phyloP scores from a whole-genome alignment of 2,329 filamentous ascomycete genomes.

The Xylaria digitata region DNA sequence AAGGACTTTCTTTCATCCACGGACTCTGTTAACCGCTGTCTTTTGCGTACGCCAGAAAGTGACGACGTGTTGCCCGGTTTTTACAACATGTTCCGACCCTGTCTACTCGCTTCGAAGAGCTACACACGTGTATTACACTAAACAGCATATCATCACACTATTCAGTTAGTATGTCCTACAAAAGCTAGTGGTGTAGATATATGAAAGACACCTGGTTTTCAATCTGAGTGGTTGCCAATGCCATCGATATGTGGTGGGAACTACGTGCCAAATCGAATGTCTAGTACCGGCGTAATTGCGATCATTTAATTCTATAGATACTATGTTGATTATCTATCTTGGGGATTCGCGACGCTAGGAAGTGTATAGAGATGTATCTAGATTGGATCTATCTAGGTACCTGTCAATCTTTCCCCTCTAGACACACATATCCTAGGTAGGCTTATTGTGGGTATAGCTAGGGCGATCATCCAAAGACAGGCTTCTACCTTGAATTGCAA shows the following conservation, averaged over 20 bases:
- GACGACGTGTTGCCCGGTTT: constrained; percentile 6
- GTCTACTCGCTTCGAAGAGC: not conserved
- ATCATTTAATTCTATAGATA: constrained; percentile 10
- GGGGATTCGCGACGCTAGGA: not conserved
- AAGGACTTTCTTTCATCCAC: constrained; percentile 17
- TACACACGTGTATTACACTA: not conserved
- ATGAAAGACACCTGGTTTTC: constrained; percentile 6
- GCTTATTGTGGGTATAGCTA: not conserved
- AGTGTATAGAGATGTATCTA: not conserved
- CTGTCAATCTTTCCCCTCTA: not conserved
- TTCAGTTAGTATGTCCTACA: not conserved
- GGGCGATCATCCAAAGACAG: not conserved
- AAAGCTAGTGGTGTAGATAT: constrained; percentile 13
- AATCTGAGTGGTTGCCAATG: constrained; percentile 12
- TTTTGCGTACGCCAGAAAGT: constrained; percentile 6
- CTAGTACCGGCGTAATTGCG: constrained; percentile 6
- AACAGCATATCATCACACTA: not conserved
- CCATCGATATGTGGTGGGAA: constrained; percentile 16
- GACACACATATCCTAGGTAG: not conserved
- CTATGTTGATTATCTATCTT: constrained; percentile 11
- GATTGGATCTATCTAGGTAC: not conserved
- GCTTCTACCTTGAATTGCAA: not conserved
- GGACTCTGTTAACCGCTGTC: constrained; percentile 6
- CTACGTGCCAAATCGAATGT: constrained; percentile 11
- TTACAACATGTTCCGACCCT: constrained; percentile 14